A percentile compares a stretch with the other conserved stretches of the same genome.
Evolutionary conservation across 2,329 filamentous ascomycete species (phyloP).

Genomic region (Aspergillus aculeatinus): DNA sequence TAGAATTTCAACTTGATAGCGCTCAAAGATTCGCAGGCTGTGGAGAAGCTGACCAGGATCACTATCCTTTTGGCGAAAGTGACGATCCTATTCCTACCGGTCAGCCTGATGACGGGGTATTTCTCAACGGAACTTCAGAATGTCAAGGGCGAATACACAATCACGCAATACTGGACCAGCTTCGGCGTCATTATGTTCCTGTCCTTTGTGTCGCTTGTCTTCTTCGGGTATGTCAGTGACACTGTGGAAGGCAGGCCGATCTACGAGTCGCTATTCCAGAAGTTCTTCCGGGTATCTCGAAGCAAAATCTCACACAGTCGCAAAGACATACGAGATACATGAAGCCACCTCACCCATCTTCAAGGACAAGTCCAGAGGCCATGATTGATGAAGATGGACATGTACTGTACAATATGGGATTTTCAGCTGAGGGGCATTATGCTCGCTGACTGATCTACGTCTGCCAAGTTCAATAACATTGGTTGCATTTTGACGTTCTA

Average conservation of each 20-base stretch:
- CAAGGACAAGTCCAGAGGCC: not conserved
- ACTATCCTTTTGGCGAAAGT: constrained; percentile 72
- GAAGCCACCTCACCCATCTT: not conserved
- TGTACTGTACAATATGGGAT: not conserved
- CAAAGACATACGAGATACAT: constrained; percentile 8
- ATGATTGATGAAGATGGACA: not conserved
- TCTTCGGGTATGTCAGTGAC: constrained; percentile 58
- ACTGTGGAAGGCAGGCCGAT: constrained; percentile 57
- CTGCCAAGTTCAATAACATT: too few species aligned
- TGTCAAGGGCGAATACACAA: constrained; percentile 57
- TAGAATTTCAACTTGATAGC: constrained; percentile 77
- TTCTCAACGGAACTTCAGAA: constrained; percentile 66
- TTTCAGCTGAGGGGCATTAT: too few species aligned
- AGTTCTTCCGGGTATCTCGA: constrained; percentile 36
- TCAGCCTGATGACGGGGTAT: constrained; percentile 72
- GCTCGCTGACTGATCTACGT: too few species aligned
- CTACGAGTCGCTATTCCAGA: constrained; percentile 44
- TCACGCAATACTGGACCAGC: constrained; percentile 64
- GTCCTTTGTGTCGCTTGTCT: constrained; percentile 58
- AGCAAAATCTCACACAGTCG: constrained; percentile 25
- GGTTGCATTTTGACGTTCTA: too few species aligned
- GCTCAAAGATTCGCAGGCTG: constrained; percentile 70
- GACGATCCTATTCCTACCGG: constrained; percentile 72
- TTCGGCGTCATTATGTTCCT: constrained; percentile 64
- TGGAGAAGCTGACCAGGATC: constrained; percentile 69